A percentile compares a stretch with the other conserved stretches of the same genome.
These are phyloP conservation scores for Wickerhamomyces ciferrii DNA, from an alignment of 805 yeast genomes.

Conservation along the genomic window DNA sequence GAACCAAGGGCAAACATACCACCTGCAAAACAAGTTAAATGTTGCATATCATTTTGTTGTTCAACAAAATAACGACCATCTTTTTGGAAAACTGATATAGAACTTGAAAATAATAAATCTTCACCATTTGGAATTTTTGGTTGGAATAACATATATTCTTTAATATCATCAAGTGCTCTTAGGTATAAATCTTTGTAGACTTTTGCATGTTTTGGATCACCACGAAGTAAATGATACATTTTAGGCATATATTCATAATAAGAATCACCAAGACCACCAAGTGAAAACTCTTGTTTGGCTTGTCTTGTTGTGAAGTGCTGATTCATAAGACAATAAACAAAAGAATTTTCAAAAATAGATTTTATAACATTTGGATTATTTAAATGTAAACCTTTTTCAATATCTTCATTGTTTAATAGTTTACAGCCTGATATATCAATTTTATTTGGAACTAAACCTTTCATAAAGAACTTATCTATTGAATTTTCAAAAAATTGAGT, in stretches of 20 bases:
- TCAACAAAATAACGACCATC: constrained; percentile 9
- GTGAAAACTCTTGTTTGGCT: constrained; percentile 19
- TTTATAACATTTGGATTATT: constrained; percentile 30
- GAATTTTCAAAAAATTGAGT: constrained; percentile 33
- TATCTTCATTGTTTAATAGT: constrained; percentile 21
- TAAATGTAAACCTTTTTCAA: constrained; percentile 27
- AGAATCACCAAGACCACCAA: constrained; percentile 40
- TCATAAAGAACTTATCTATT: constrained; percentile 27
- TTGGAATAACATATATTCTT: constrained; percentile 34
- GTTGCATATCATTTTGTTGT: constrained; percentile 36
- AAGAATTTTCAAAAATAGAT: constrained; percentile 25
- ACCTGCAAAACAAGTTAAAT: constrained; percentile 47
- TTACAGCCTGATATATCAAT: constrained; percentile 51
- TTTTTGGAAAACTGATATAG: constrained; percentile 20
- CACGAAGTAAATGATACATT: constrained; percentile 37
- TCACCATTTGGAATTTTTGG: constrained; percentile 40
- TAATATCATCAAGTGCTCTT: constrained; percentile 31
- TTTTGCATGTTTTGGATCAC: constrained; percentile 25
- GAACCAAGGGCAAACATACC: constrained; percentile 48
- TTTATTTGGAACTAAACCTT: constrained; percentile 37
- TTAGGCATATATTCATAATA: constrained; percentile 46
- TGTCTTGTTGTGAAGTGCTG: constrained; percentile 15
- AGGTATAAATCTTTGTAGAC: constrained; percentile 27
- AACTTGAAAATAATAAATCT: constrained; percentile 24
- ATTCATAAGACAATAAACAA: constrained; percentile 28